Base-by-base conservation (phyloP, 23 red algal genomes). In the Chondrus crispus region DNA sequence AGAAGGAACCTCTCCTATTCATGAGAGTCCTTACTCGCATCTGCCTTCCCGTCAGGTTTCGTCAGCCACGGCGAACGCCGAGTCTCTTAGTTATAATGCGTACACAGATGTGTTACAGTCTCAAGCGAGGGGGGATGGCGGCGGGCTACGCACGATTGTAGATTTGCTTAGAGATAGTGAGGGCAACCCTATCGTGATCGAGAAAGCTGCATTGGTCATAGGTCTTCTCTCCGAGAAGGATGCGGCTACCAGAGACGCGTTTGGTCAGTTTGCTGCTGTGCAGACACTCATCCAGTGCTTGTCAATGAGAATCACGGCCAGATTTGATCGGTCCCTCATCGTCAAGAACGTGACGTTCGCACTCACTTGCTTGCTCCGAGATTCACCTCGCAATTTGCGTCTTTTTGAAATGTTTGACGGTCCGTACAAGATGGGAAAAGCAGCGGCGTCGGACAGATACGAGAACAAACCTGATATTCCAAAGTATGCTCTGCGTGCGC, bases 321-420 rank as follows among this genome's bases (percentile, higher is more conserved):
- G 52, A 43, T 87, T 71, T 68, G 87, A 90, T 40, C 68, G 87
- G 48, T 42, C 74, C 22, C 52, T 53, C 53, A 68, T 81, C 45
- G 87, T 90, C 20, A 81, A 58, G 47, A 69, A 53, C 4, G 74
- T 90, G 38, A 69, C 73, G 5, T 81, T 63, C 28, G 87, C 70
- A 16, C 64, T 90, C 24, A 48, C 87, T 62, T 62, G 72, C 72
- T 53, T 90, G 20, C 72, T 90, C 18, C 68, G 72, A 12, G 72
- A 90, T 68, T 90, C 87, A 35, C 87, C 87, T 20, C 72, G 87
- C 29, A 90, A 90, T 54, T 40, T 90, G 2, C 30, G 87, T 29
- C 72, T 90, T 49, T 90, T 90, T 60, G 87, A 90, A 43, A 90
- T 90, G 87, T 90, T 90, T 90, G 87, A 90, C 43, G 87, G 87